Conservation (phyloP, 305 asterid genomes). For the Fraxinus nigra region DNA sequence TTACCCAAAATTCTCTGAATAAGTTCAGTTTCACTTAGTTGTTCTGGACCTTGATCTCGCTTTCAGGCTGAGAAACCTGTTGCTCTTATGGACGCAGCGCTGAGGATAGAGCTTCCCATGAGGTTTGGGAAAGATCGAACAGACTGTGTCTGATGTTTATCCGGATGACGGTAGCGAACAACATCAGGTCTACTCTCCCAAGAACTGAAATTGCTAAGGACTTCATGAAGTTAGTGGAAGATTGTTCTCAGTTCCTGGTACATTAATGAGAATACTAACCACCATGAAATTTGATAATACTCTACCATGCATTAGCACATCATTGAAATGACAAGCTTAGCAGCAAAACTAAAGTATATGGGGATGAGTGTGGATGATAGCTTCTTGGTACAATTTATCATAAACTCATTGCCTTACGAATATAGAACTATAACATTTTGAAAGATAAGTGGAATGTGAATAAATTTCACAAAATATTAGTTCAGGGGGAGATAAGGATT, state of each 20-base stretch:
- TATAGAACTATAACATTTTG: no score
- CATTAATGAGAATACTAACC: neutral
- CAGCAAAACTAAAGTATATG: neutral
- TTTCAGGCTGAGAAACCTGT: no score
- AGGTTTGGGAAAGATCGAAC: neutral
- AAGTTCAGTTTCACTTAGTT: no score
- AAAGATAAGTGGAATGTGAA: no score
- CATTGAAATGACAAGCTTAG: neutral
- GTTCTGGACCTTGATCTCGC: no score
- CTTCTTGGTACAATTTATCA: neutral
- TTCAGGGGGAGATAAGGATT: no score
- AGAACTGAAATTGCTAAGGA: neutral
- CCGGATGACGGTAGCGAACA: neutral
- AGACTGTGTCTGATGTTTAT: neutral
- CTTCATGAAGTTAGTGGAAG: neutral
- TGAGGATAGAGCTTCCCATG: no score
- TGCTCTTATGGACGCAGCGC: no score
- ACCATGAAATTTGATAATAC: neutral
- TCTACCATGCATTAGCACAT: neutral
- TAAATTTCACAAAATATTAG: no score
- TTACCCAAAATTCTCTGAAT: no score
- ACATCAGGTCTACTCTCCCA: neutral
- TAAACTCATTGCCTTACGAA: neutral
- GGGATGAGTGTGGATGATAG: neutral
- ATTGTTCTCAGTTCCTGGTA: neutral